A percentile compares a stretch with the other conserved stretches of the same genome.
phyloP scores from a whole-genome alignment of 345 rosid species.

The Acer campestre region DNA sequence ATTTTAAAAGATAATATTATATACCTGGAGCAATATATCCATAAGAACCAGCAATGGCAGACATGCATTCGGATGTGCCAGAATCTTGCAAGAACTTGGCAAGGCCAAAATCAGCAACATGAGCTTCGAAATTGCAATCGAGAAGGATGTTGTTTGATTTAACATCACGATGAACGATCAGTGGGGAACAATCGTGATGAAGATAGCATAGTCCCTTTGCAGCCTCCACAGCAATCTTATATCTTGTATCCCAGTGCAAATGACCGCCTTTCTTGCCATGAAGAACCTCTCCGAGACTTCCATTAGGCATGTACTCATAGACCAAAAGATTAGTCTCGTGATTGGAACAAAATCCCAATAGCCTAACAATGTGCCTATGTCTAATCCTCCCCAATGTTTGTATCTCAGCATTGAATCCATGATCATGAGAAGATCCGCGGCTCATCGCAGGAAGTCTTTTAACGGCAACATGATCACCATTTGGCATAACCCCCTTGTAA shows the following conservation, averaged over 20 bases:
- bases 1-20: conserved; percentile 8
- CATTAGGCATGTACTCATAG: conserved; percentile 90
- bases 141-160: conserved; percentile 88
- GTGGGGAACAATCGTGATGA: conserved; percentile 86
- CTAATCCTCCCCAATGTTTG: conserved; percentile 89
- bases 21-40: conserved; percentile 97
- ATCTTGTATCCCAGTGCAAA: conserved; percentile 85
- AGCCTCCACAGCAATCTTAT: conserved; percentile 83
- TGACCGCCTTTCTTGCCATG: conserved; percentile 95
- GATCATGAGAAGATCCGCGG: conserved; percentile 92
- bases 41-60: conserved; percentile 95
- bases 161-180: conserved; percentile 87
- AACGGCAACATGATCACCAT: conserved; percentile 78
- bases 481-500: conserved; percentile 79
- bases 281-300: conserved; percentile 87
- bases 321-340: conserved; percentile 90
- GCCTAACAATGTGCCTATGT: conserved; percentile 82
- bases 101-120: conserved; percentile 93
- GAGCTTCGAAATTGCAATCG: conserved; percentile 83
- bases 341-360: conserved; percentile 85
- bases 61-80: conserved; percentile 94
- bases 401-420: conserved; percentile 94
- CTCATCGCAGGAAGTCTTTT: conserved; percentile 79
- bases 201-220: conserved; percentile 90
- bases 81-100: conserved; percentile 93